Evolutionary conservation across 495 filamentous ascomycete species (phyloP).

Genomic region (Cercophora samala): DNA sequence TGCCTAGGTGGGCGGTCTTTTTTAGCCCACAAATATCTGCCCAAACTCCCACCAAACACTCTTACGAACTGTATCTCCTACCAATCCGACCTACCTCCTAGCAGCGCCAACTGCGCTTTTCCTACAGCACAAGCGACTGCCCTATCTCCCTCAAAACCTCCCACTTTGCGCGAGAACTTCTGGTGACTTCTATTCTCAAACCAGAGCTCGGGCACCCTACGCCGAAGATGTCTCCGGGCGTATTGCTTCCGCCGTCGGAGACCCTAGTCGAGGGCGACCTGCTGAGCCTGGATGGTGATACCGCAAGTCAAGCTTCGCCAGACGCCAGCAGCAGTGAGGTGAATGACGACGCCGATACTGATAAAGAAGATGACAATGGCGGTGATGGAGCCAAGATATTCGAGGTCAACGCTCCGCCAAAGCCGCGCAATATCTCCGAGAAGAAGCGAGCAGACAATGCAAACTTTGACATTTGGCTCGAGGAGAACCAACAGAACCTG

Average conservation of each 20-base stretch:
- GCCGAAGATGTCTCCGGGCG: neutral
- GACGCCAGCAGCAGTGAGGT: neutral
- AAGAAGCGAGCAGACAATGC: constrained; percentile 50
- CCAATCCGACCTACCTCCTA: neutral
- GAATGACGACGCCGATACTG: constrained; percentile 12
- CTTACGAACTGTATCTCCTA: too few species aligned
- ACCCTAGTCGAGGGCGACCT: neutral
- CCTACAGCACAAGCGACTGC: neutral
- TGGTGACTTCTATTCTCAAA: too few species aligned
- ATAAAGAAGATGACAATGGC: constrained; percentile 25
- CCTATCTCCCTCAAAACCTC: neutral
- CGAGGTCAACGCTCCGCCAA: constrained; percentile 23
- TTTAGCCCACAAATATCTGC: neutral
- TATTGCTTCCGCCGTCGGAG: neutral
- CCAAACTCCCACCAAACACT: too few species aligned
- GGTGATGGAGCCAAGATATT: constrained; percentile 15
- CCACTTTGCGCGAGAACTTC: too few species aligned
- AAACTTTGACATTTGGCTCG: constrained; percentile 49
- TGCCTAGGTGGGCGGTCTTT: neutral
- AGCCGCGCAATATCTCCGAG: constrained; percentile 43
- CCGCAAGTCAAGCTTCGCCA: neutral
- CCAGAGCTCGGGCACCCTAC: too few species aligned
- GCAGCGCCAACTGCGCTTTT: neutral
- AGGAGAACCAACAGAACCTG: constrained; percentile 31
- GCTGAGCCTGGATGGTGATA: neutral